Conservation (phyloP, 1,139 yeast species). For the Sugiyamaella sp. region DNA sequence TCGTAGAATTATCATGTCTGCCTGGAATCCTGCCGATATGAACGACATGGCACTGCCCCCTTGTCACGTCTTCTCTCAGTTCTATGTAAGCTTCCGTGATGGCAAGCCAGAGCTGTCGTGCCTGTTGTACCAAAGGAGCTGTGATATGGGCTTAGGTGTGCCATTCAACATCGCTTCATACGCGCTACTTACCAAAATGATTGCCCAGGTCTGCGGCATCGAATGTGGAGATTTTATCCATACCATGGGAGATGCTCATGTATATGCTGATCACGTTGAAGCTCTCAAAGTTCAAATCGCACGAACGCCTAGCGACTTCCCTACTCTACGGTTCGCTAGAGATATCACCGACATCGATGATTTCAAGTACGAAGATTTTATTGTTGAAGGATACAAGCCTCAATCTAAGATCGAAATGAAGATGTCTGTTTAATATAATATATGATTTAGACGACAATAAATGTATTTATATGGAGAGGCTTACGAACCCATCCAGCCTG, state of each 20-base stretch:
- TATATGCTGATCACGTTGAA: conserved; percentile 88
- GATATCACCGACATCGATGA: conserved; percentile 78
- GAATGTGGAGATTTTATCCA: conserved; percentile 95
- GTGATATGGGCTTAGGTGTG: conserved; percentile 99
- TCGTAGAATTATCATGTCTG: conserved; percentile 89
- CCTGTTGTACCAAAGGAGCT: conserved; percentile 91
- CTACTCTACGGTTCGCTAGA: conserved; percentile 70
- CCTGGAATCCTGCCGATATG: conserved; percentile 98
- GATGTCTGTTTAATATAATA: conserved; percentile 52
- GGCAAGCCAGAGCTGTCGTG: conserved; percentile 76
- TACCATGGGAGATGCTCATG: conserved; percentile 96
- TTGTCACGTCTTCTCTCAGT: conserved; percentile 95
- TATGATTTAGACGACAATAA: too few species aligned
- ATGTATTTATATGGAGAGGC: too few species aligned
- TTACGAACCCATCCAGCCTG: too few species aligned
- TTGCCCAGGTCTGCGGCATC: conserved; percentile 91
- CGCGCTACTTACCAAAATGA: conserved; percentile 89
- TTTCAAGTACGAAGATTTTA: conserved; percentile 84
- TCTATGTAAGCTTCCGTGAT: conserved; percentile 81
- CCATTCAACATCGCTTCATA: conserved; percentile 98
- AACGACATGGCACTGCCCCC: conserved; percentile 96
- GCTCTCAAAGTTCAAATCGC: conserved; percentile 78
- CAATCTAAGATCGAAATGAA: conserved; percentile 86
- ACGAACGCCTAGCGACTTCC: conserved; percentile 78
- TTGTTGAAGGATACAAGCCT: conserved; percentile 76